A percentile compares a stretch with the other conserved stretches of the same genome.
phyloP scores from a whole-genome alignment of 345 rosid genomes.

The Aquilaria malaccensis region DNA sequence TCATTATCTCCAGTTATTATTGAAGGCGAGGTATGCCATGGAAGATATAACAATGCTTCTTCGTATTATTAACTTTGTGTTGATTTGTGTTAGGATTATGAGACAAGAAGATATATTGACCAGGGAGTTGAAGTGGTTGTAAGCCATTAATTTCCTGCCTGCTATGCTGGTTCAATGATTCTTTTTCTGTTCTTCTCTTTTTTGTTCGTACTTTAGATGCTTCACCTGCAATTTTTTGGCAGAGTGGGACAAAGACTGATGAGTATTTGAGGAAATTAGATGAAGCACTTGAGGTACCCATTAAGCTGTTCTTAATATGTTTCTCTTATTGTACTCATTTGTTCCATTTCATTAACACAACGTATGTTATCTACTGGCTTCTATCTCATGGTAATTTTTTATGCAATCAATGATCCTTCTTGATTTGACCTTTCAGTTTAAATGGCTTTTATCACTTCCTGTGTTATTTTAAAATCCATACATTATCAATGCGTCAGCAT shows the following conservation, averaged over 20 bases:
- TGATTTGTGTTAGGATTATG: conserved; percentile 45
- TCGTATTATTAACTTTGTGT: conserved; percentile 1
- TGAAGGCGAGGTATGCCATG: too few species aligned
- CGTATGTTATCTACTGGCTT: too few species aligned
- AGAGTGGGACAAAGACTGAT: conserved; percentile 80
- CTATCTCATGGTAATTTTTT: too few species aligned
- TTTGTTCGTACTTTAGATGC: conserved; percentile 8
- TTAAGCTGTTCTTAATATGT: conserved; percentile 6
- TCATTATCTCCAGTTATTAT: background rate
- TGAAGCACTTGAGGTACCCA: conserved; percentile 75
- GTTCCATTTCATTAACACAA: too few species aligned
- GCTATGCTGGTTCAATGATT: conserved; percentile 5
- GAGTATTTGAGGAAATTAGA: conserved; percentile 70
- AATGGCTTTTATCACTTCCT: too few species aligned
- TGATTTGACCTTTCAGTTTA: too few species aligned
- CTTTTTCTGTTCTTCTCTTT: background rate
- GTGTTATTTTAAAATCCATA: too few species aligned
- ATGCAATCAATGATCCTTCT: too few species aligned
- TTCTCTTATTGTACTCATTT: background rate
- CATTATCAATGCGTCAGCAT: too few species aligned
- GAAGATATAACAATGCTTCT: background rate
- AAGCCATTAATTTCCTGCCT: conserved; percentile 14
- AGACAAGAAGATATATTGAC: conserved; percentile 62
- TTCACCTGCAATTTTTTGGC: conserved; percentile 10
- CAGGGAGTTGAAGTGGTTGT: conserved; percentile 85